Conservation (phyloP, 768 basidiomycete genomes). For the Boletus rubropictus region DNA sequence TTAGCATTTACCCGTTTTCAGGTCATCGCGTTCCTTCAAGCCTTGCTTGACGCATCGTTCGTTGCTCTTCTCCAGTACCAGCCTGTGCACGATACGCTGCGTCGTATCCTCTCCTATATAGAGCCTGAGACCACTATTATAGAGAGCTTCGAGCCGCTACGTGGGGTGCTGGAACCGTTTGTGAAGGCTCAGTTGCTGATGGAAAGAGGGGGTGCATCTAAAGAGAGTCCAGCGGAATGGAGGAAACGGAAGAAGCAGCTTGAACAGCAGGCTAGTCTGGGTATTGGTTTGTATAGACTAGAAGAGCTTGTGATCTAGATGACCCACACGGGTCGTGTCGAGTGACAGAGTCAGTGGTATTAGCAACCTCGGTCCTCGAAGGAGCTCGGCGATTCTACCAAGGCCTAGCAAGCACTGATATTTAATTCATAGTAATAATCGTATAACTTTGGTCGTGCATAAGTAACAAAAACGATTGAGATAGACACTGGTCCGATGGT, state of each 20-base stretch:
- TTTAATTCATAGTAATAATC: no score
- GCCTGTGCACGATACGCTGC: slow-evolving; percentile 52
- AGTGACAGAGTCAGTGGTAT: no score
- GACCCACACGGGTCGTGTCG: not conserved
- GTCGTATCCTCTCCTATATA: slow-evolving; percentile 43
- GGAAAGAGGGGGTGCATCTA: slow-evolving; percentile 35
- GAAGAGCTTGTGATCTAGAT: slow-evolving; percentile 59
- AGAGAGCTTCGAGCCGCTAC: slow-evolving; percentile 48
- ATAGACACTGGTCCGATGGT: no score
- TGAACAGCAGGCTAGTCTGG: slow-evolving; percentile 47
- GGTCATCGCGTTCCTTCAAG: slow-evolving; percentile 57
- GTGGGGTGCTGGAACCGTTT: slow-evolving; percentile 61
- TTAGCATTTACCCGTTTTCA: slow-evolving; percentile 37
- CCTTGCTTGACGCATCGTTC: slow-evolving; percentile 67
- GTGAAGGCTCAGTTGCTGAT: slow-evolving; percentile 47
- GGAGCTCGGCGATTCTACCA: no score
- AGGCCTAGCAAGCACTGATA: no score
- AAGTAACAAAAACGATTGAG: no score
- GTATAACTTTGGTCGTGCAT: no score
- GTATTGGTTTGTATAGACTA: slow-evolving; percentile 62
- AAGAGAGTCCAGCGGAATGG: slow-evolving; percentile 40
- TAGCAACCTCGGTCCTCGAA: no score
- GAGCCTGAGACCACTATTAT: slow-evolving; percentile 49
- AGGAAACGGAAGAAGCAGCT: slow-evolving; percentile 47
- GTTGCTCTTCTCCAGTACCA: slow-evolving; percentile 59